Percentiles rank a stretch among this genome's conserved stretches.
These are phyloP conservation scores for Sequoiadendron giganteum DNA, from an alignment of 75 land plant genomes.

Conservation along the genomic window DNA sequence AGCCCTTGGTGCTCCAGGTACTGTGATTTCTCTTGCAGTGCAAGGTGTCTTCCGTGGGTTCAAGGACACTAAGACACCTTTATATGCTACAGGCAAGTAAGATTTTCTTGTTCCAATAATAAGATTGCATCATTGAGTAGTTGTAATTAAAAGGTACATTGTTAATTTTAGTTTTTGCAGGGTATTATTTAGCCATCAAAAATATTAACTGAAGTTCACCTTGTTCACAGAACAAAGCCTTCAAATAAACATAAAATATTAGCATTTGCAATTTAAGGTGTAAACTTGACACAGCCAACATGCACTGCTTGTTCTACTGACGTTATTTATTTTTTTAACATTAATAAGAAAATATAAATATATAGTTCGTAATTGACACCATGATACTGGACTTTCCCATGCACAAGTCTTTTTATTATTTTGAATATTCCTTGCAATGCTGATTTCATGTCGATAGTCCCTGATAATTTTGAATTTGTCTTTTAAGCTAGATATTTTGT, in stretches of 20 bases:
- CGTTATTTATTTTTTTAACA: background rate
- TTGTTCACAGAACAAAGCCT: background rate
- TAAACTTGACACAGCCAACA: background rate
- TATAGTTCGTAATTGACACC: background rate
- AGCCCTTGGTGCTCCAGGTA: constrained; percentile 93
- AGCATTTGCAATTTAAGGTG: background rate
- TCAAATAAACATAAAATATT: background rate
- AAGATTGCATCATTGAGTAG: too few species aligned
- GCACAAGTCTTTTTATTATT: background rate
- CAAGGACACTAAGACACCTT: constrained; percentile 90
- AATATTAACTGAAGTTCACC: background rate
- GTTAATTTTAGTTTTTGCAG: background rate
- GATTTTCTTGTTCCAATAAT: background rate
- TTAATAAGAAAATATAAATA: background rate
- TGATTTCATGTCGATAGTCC: background rate
- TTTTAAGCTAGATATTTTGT: background rate
- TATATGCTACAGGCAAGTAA: constrained; percentile 72
- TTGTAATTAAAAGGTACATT: background rate
- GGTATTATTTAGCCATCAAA: background rate
- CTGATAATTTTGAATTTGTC: background rate
- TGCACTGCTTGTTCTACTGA: background rate
- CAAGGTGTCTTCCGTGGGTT: constrained; percentile 97
- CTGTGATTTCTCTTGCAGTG: constrained; percentile 83
- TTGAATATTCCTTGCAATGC: background rate
- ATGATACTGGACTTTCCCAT: background rate